Evolutionary conservation across 176 grass and related monocot genomes (phyloP), one percentile per base, ranked within the genome.

Genomic region (Dendrocalamus sinicus): DNA sequence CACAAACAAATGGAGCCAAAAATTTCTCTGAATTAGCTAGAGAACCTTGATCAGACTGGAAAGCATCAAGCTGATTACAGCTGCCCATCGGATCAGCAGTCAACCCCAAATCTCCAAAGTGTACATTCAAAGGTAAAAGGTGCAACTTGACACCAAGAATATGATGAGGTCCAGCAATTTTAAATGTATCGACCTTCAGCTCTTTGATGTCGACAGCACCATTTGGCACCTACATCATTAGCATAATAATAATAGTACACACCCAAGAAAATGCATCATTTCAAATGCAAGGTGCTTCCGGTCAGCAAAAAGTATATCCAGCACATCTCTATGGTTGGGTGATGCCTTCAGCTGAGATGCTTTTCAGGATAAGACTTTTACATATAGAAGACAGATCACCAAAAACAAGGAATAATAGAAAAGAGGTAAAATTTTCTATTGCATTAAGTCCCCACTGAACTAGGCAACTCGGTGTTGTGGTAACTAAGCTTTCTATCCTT

Each of bases 131-230:
- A 40, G 94, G 94, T 67, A 88, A 66, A 81, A 93, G 75, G 83
- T 93, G 91, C 82, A 96, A 88, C 78, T 96, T 96, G 47, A 93
- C 94, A 76, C 91, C 89, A 88, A 93, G 89, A 90, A 80, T 91
- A 82, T 90, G 91, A 79, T 83, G 89, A 80, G 89, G 89, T 24
- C 90, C 93, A 65, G 88, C 90, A 72, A 92, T 86, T 84, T 90
- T 95, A 70, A 92, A 95, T 55, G 88, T 92, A 77, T 95, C 93
- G 85, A 92, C 46, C 26, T 85, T 95, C 70, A 95, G 57, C 82
- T 95, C 93, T 83, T 95, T 95, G 63, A 95, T 89, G 67, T 95
- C 90, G 84, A 90, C 80, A 88, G 75, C 88, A 65, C 85, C 90
- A 73, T 88, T 90, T 81, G 85, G 93, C 76, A 92, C 78, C 93